phyloP scores from a whole-genome alignment of 495 filamentous ascomycete genomes.

The Xylaria curta region DNA sequence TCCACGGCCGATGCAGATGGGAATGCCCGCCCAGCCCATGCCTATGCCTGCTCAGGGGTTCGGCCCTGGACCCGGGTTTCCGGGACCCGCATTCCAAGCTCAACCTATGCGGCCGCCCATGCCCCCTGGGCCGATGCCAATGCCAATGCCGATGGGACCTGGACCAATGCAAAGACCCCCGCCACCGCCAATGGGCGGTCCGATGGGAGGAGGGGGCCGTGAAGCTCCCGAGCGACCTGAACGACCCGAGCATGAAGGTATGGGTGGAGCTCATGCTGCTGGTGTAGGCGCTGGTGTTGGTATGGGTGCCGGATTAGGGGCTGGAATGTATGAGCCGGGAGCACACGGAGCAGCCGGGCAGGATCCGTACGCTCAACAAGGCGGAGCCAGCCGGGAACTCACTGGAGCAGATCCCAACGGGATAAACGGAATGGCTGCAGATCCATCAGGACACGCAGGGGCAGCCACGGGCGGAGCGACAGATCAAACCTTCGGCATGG shows the following conservation, averaged over 20 bases:
- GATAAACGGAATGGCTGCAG: neutral
- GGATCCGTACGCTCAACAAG: slow-evolving; percentile 11
- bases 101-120: slow-evolving; percentile 13
- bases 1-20: slow-evolving; percentile 16
- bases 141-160: slow-evolving; percentile 3
- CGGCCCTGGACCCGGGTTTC: slow-evolving; percentile 10
- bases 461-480: neutral
- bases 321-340: neutral
- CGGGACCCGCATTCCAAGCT: slow-evolving; percentile 4
- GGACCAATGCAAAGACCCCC: slow-evolving; percentile 9
- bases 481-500: neutral
- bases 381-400: slow-evolving; percentile 1
- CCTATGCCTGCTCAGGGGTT: slow-evolving; percentile 1
- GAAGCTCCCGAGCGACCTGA: slow-evolving; percentile 16
- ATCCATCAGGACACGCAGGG: slow-evolving; percentile 1
- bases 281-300: neutral
- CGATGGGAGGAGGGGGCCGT: neutral
- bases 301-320: neutral
- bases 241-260: slow-evolving; percentile 14
- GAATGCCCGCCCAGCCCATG: slow-evolving; percentile 1
- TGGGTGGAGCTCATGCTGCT: neutral
- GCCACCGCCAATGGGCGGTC: slow-evolving; percentile 4
- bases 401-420: neutral
- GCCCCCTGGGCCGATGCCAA: neutral
- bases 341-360: slow-evolving; percentile 1